A percentile compares a stretch with the other conserved stretches of the same genome.
Conservation (phyloP, 768 basidiomycete genomes). For the Jaapia argillacea region DNA sequence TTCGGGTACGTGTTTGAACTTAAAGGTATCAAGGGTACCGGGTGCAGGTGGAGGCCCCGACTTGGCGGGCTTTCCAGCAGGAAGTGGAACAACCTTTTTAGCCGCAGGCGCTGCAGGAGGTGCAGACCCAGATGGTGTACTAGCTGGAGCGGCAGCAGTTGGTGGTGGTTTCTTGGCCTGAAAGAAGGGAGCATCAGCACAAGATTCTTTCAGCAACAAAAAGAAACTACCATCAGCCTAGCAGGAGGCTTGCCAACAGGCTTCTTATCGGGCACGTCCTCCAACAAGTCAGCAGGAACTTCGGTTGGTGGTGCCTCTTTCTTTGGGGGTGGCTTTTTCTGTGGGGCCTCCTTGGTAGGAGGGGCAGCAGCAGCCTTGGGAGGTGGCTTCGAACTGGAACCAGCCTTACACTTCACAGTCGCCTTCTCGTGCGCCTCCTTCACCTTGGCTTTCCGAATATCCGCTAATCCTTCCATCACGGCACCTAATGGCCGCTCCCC, state of each 20-base stretch:
- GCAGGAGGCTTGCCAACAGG: slow-evolving; percentile 41
- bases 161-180: slow-evolving; percentile 48
- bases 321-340: slow-evolving; percentile 15
- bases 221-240: slow-evolving; percentile 28
- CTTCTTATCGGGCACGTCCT: slow-evolving; percentile 23
- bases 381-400: slow-evolving; percentile 30
- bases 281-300: slow-evolving; percentile 6
- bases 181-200: slow-evolving; percentile 1
- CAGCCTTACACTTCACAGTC: slow-evolving; percentile 79
- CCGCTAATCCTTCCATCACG: slow-evolving; percentile 74
- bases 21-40: slow-evolving; percentile 69
- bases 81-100: slow-evolving; percentile 35
- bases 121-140: slow-evolving; percentile 11
- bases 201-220: not conserved
- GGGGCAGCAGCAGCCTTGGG: slow-evolving; percentile 17
- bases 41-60: slow-evolving; percentile 35
- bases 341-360: slow-evolving; percentile 23
- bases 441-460: slow-evolving; percentile 84
- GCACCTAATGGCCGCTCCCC: slow-evolving; percentile 89
- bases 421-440: slow-evolving; percentile 91
- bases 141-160: slow-evolving; percentile 23
- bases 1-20: slow-evolving; percentile 85
- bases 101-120: slow-evolving; percentile 18
- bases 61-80: slow-evolving; percentile 35
- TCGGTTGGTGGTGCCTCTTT: slow-evolving; percentile 11